Conservation (phyloP, 78 protist genomes). For the Bodo saltans region DNA sequence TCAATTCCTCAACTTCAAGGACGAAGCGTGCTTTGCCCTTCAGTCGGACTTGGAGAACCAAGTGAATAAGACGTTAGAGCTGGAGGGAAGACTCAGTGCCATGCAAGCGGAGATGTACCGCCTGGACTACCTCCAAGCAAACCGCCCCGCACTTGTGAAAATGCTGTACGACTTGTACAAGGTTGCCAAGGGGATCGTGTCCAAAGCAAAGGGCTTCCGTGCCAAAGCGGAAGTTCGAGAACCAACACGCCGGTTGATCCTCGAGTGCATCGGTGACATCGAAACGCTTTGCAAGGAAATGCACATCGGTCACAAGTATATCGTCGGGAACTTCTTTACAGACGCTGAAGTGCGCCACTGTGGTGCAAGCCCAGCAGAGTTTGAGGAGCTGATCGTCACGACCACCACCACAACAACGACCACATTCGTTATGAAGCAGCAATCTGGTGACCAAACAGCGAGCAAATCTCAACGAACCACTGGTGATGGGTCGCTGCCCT, state of each 20-base stretch:
- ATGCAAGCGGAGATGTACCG: slow-evolving; percentile 11
- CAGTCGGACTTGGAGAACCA: not conserved
- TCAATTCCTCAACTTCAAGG: not conserved
- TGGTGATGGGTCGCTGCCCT: no score
- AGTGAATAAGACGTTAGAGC: not conserved
- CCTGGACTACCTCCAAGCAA: not conserved
- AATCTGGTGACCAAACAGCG: no score
- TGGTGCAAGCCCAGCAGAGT: not conserved
- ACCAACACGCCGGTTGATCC: not conserved
- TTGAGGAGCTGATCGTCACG: no score
- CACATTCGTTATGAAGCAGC: no score
- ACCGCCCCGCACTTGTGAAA: slow-evolving; percentile 1
- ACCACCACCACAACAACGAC: no score
- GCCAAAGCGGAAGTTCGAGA: not conserved
- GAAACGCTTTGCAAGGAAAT: not conserved
- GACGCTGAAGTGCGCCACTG: slow-evolving; percentile 5
- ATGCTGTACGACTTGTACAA: slow-evolving; percentile 23
- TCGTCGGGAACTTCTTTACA: slow-evolving; percentile 26
- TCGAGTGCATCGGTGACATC: slow-evolving; percentile 6
- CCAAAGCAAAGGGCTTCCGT: not conserved
- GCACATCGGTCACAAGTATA: not conserved
- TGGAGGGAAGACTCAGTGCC: slow-evolving; percentile 3
- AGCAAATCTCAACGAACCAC: no score
- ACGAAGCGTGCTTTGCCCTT: not conserved
- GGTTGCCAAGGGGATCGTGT: not conserved